A percentile compares a stretch with the other conserved stretches of the same genome.
Conservation (phyloP, 306 rosid species). For the Castanopsis chinensis region DNA sequence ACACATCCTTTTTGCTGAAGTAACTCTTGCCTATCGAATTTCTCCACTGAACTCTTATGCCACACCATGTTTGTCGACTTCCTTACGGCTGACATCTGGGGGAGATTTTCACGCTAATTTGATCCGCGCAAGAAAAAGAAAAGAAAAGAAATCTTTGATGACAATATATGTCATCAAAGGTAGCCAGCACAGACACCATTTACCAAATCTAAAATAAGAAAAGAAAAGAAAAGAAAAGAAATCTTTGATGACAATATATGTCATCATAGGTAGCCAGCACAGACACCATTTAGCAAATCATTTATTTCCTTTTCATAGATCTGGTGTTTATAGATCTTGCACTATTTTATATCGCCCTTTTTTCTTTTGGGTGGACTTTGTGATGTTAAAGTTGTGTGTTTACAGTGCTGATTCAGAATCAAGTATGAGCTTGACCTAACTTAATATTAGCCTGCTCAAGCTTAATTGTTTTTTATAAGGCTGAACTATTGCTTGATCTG, state of each 20-base stretch:
- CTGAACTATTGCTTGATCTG: neutral
- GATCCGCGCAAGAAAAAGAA: slow-evolving; percentile 12
- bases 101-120: slow-evolving; percentile 22
- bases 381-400: neutral
- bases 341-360: neutral
- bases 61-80: slow-evolving; percentile 78
- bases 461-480: too few relatives aligned
- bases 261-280: too few relatives aligned
- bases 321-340: slow-evolving; percentile 3
- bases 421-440: too few relatives aligned
- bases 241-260: too few relatives aligned
- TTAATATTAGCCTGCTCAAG: too few relatives aligned
- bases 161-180: too few relatives aligned
- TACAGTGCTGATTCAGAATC: neutral
- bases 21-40: slow-evolving; percentile 67
- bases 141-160: slow-evolving; percentile 9
- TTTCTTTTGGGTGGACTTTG: neutral
- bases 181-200: too few relatives aligned
- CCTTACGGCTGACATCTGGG: slow-evolving; percentile 53
- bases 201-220: too few relatives aligned
- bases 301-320: too few relatives aligned
- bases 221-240: too few relatives aligned
- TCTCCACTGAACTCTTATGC: slow-evolving; percentile 80
- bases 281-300: too few relatives aligned
- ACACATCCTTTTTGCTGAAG: slow-evolving; percentile 95